Evolutionary conservation across 495 filamentous ascomycete genomes (phyloP).

Genomic region (Physcia stellaris): DNA sequence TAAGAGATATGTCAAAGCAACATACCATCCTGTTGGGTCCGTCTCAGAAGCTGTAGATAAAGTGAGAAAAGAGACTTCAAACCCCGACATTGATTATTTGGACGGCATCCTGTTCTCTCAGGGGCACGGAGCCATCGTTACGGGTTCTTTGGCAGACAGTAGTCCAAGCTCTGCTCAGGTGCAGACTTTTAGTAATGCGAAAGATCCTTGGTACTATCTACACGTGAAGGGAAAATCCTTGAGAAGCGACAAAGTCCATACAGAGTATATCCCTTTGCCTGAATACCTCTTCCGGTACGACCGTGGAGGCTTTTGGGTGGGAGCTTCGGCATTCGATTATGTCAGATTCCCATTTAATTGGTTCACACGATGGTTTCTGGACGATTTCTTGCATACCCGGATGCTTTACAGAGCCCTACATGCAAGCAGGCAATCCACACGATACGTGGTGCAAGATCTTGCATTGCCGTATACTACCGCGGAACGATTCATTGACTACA

Average conservation of each 20-base stretch:
- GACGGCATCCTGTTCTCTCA: slow-evolving; percentile 38
- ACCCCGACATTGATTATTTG: slow-evolving; percentile 35
- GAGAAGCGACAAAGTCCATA: slow-evolving; percentile 10
- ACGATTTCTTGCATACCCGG: slow-evolving; percentile 38
- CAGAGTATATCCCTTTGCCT: slow-evolving; percentile 36
- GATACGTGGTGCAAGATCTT: slow-evolving; percentile 43
- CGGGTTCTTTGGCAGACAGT: slow-evolving; percentile 29
- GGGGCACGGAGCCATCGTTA: slow-evolving; percentile 32
- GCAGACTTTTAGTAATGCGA: slow-evolving; percentile 30
- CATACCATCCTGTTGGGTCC: slow-evolving; percentile 28
- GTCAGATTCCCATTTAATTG: slow-evolving; percentile 42
- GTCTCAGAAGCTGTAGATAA: slow-evolving; percentile 27
- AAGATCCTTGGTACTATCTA: slow-evolving; percentile 48
- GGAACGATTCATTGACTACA: slow-evolving; percentile 34
- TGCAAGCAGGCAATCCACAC: slow-evolving; percentile 30
- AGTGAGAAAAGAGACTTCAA: slow-evolving; percentile 18
- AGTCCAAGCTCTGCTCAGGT: slow-evolving; percentile 5
- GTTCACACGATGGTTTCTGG: slow-evolving; percentile 37
- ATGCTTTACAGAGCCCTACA: slow-evolving; percentile 45
- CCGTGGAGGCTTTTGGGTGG: slow-evolving; percentile 47
- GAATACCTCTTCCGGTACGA: slow-evolving; percentile 54
- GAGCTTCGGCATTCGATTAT: slow-evolving; percentile 35
- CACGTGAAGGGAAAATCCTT: slow-evolving; percentile 23
- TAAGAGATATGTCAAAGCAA: slow-evolving; percentile 33
- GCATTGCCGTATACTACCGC: slow-evolving; percentile 35